Conservation (phyloP, 208 protist genomes). For the Leptomonas pyrrhocoris region DNA sequence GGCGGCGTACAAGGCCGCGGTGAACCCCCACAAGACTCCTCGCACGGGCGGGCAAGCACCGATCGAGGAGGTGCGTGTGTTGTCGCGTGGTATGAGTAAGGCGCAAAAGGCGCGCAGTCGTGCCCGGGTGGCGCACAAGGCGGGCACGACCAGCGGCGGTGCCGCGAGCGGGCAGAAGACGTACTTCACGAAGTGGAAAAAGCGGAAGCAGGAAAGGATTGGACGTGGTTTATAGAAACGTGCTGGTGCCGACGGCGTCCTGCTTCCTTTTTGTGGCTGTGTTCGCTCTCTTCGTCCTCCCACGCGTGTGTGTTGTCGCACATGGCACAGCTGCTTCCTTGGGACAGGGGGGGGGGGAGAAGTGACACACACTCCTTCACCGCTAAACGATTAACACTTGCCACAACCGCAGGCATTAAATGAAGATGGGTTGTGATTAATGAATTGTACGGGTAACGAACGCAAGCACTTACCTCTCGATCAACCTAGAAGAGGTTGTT, state of each 20-base stretch:
- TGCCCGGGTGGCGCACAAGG: constrained; percentile 28
- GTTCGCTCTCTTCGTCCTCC: too few species aligned
- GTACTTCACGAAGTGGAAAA: constrained; percentile 74
- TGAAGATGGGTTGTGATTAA: neutral
- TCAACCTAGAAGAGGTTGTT: too few species aligned
- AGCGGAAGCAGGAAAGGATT: constrained; percentile 63
- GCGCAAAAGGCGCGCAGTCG: constrained; percentile 30
- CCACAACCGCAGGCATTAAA: neutral
- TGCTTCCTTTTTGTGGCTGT: neutral
- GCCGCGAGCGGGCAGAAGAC: constrained; percentile 12
- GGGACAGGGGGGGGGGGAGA: too few species aligned
- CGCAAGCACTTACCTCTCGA: neutral
- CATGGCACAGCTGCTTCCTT: too few species aligned
- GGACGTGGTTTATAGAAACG: constrained; percentile 55
- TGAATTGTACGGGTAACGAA: neutral
- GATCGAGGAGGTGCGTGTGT: constrained; percentile 58
- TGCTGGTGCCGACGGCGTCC: neutral
- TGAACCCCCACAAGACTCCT: constrained; percentile 80
- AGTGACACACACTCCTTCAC: neutral
- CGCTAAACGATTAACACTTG: constrained; percentile 13
- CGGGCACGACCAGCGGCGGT: constrained; percentile 12
- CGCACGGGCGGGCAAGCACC: constrained; percentile 54
- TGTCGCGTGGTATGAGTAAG: constrained; percentile 55
- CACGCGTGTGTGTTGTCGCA: too few species aligned
- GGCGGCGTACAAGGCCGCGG: constrained; percentile 71